phyloP scores from a whole-genome alignment of 192 early-diverging fungal genomes.

The Thoreauomyces humboldtii region DNA sequence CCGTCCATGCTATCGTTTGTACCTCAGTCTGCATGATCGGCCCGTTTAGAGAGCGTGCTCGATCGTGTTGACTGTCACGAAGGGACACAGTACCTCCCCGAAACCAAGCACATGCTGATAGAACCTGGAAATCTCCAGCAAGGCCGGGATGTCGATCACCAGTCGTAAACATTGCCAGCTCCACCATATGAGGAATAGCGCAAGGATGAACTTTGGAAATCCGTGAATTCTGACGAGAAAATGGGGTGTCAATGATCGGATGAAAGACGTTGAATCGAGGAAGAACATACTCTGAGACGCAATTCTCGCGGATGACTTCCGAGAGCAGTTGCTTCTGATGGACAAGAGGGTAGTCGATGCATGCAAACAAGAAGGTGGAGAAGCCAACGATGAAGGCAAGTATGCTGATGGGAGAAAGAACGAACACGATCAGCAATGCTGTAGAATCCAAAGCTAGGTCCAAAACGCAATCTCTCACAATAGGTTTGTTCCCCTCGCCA shows the following conservation, averaged over 20 bases:
- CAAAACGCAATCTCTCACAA: too few relatives aligned
- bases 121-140: constrained; percentile 83
- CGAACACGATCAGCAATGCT: too few relatives aligned
- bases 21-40: constrained; percentile 64
- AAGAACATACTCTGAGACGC: constrained; percentile 41
- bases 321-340: constrained; percentile 63
- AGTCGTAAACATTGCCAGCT: constrained; percentile 67
- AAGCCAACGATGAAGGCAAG: constrained; percentile 86
- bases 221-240: constrained; percentile 26
- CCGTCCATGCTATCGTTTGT: constrained; percentile 82
- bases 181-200: constrained; percentile 74
- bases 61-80: constrained; percentile 5
- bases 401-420: constrained; percentile 46
- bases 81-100: constrained; percentile 49
- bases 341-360: constrained; percentile 86
- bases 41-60: too few relatives aligned
- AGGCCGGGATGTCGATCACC: constrained; percentile 63
- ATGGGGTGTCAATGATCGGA: background rate
- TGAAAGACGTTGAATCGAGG: background rate
- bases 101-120: constrained; percentile 78
- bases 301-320: constrained; percentile 78
- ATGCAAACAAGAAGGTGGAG: constrained; percentile 83
- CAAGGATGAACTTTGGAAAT: constrained; percentile 53
- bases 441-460: background rate
- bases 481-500: constrained; percentile 74